phyloP scores from a whole-genome alignment of 2,329 filamentous ascomycete genomes.

The Phaeoacremonium minimum region DNA sequence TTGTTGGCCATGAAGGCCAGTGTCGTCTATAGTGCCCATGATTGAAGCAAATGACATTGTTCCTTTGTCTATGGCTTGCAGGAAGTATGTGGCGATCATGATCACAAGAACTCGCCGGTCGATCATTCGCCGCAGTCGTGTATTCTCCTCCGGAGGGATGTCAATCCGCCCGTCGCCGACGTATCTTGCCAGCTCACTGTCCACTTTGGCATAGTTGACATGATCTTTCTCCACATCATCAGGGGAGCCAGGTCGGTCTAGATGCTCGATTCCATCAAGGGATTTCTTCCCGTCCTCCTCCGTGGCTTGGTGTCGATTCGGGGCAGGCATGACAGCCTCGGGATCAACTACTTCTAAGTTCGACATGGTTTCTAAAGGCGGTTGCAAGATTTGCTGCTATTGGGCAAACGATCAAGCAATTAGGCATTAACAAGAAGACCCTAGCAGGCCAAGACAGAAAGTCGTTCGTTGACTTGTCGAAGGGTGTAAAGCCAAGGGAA shows the following conservation, averaged over 20 bases:
- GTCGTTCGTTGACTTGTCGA: no score
- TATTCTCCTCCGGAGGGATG: slow-evolving; percentile 56
- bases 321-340: slow-evolving; percentile 16
- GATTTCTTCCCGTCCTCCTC: neutral
- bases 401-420: no score
- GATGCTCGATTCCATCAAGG: slow-evolving; percentile 3
- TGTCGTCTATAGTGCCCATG: neutral
- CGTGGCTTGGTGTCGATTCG: neutral
- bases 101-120: slow-evolving; percentile 63
- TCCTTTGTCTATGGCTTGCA: slow-evolving; percentile 66
- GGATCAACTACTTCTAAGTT: slow-evolving; percentile 18
- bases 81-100: slow-evolving; percentile 72
- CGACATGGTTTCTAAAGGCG: slow-evolving; percentile 15
- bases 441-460: no score
- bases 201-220: slow-evolving; percentile 48
- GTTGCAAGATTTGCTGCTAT: no score
- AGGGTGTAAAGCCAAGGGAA: no score
- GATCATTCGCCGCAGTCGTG: slow-evolving; percentile 58
- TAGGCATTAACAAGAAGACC: no score
- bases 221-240: slow-evolving; percentile 27
- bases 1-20: neutral
- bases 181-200: slow-evolving; percentile 69
- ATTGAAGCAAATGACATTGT: slow-evolving; percentile 55
- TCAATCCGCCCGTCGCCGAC: slow-evolving; percentile 49
- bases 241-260: neutral